Conservation (phyloP, 2,329 filamentous ascomycete genomes). For the Fusarium nodosum region DNA sequence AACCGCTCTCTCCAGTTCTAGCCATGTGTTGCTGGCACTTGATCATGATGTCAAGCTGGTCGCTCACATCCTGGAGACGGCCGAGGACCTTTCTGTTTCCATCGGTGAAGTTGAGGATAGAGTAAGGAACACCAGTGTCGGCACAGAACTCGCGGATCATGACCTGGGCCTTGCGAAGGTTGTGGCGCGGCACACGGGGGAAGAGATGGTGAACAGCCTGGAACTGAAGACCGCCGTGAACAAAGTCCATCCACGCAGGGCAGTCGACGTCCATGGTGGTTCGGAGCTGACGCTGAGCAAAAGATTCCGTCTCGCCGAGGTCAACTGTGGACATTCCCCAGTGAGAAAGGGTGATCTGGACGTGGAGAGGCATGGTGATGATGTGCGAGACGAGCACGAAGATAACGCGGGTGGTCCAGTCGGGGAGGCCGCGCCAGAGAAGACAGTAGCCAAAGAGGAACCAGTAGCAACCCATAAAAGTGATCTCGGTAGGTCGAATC, state of each 20-base stretch:
- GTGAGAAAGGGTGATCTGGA: slow-evolving; percentile 79
- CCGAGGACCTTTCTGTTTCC: slow-evolving; percentile 68
- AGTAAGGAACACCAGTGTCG: slow-evolving; percentile 74
- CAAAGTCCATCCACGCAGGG: slow-evolving; percentile 77
- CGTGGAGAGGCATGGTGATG: slow-evolving; percentile 75
- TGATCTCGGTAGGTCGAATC: slow-evolving; percentile 76
- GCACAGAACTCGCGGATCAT: slow-evolving; percentile 73
- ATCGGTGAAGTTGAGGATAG: slow-evolving; percentile 71
- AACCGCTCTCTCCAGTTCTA: slow-evolving; percentile 60
- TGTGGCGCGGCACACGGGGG: slow-evolving; percentile 76
- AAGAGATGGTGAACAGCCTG: slow-evolving; percentile 79
- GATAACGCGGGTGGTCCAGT: slow-evolving; percentile 67
- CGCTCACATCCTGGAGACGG: slow-evolving; percentile 68
- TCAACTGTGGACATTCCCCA: slow-evolving; percentile 79
- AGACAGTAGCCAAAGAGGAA: slow-evolving; percentile 76
- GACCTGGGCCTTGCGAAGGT: slow-evolving; percentile 71
- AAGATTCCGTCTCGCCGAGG: slow-evolving; percentile 74
- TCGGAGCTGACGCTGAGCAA: slow-evolving; percentile 76
- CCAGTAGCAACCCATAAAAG: slow-evolving; percentile 75
- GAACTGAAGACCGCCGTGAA: slow-evolving; percentile 80
- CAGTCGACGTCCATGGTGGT: slow-evolving; percentile 83
- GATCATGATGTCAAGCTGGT: slow-evolving; percentile 71
- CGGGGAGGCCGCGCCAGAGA: slow-evolving; percentile 71
- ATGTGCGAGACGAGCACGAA: slow-evolving; percentile 76
- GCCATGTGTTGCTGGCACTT: slow-evolving; percentile 68